phyloP scores from a whole-genome alignment of 1,284 basidiomycete genomes.

The Hemileia vastatrix region DNA sequence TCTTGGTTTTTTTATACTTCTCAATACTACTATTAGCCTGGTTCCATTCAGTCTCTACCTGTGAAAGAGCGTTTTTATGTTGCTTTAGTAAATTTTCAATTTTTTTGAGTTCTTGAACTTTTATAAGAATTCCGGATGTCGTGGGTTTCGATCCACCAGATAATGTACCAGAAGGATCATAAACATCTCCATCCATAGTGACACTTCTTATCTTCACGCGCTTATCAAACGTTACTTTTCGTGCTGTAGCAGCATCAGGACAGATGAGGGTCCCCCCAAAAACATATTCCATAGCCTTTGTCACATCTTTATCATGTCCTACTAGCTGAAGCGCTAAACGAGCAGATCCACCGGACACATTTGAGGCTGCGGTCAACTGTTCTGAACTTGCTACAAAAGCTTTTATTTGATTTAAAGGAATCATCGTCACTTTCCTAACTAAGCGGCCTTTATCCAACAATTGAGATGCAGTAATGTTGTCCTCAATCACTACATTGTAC shows the following conservation, averaged over 20 bases:
- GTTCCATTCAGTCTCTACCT: constrained; percentile 56
- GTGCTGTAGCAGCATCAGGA: constrained; percentile 77
- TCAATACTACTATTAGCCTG: constrained; percentile 55
- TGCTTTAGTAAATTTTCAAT: constrained; percentile 54
- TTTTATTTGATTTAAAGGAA: constrained; percentile 86
- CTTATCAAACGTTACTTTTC: constrained; percentile 74
- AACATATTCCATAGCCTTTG: constrained; percentile 82
- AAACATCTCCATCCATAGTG: constrained; percentile 88
- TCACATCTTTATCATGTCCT: constrained; percentile 72
- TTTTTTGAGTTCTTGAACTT: constrained; percentile 69
- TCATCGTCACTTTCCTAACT: constrained; percentile 82
- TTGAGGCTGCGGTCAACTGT: constrained; percentile 67
- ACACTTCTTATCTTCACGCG: constrained; percentile 69
- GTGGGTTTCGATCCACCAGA: constrained; percentile 80
- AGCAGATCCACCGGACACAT: constrained; percentile 71
- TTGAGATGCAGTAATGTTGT: constrained; percentile 77
- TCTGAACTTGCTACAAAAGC: constrained; percentile 58
- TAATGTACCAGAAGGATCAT: constrained; percentile 89
- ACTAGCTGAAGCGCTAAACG: constrained; percentile 77
- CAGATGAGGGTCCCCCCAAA: constrained; percentile 91
- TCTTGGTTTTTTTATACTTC: constrained; percentile 57
- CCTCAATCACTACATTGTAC: constrained; percentile 90
- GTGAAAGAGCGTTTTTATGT: constrained; percentile 52
- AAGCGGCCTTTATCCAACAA: constrained; percentile 73
- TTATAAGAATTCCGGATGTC: constrained; percentile 64